Conservation (phyloP, 176 grass and related monocot species). For the Musa itinerans region DNA sequence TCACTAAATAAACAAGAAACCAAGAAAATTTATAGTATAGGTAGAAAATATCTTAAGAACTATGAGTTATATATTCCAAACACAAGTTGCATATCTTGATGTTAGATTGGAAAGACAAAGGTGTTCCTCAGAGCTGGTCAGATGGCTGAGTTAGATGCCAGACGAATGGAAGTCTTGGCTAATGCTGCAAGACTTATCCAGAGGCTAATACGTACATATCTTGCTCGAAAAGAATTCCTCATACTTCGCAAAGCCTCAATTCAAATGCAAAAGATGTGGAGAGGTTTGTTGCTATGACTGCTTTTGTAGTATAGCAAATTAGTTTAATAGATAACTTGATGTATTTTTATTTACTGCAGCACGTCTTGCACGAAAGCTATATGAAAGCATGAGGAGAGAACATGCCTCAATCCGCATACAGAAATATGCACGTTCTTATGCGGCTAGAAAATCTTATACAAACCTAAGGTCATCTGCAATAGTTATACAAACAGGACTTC, state of each 20-base stretch:
- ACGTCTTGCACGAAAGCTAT: slow-evolving; percentile 69
- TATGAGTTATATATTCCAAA: slow-evolving; percentile 22
- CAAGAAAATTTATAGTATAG: background rate
- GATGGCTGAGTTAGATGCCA: slow-evolving; percentile 85
- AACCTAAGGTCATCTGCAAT: slow-evolving; percentile 40
- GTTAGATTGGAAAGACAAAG: slow-evolving; percentile 94
- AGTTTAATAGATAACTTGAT: slow-evolving; percentile 19
- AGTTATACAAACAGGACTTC: slow-evolving; percentile 69
- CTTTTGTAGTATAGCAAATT: slow-evolving; percentile 8
- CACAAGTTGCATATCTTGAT: slow-evolving; percentile 9
- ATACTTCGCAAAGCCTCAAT: slow-evolving; percentile 48
- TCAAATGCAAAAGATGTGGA: slow-evolving; percentile 70
- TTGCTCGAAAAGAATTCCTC: slow-evolving; percentile 65
- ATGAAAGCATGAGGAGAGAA: slow-evolving; percentile 62
- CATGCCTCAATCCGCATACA: slow-evolving; percentile 83
- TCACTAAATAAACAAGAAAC: background rate
- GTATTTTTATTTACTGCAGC: slow-evolving; percentile 28
- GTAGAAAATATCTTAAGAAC: background rate
- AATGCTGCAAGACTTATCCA: slow-evolving; percentile 53
- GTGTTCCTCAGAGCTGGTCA: slow-evolving; percentile 92
- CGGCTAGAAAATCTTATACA: slow-evolving; percentile 55
- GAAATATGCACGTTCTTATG: slow-evolving; percentile 56
- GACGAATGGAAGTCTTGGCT: slow-evolving; percentile 81
- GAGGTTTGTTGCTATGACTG: slow-evolving; percentile 42
- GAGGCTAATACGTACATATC: slow-evolving; percentile 72